phyloP scores from a whole-genome alignment of 306 rosid species.

The Neltuma alba region DNA sequence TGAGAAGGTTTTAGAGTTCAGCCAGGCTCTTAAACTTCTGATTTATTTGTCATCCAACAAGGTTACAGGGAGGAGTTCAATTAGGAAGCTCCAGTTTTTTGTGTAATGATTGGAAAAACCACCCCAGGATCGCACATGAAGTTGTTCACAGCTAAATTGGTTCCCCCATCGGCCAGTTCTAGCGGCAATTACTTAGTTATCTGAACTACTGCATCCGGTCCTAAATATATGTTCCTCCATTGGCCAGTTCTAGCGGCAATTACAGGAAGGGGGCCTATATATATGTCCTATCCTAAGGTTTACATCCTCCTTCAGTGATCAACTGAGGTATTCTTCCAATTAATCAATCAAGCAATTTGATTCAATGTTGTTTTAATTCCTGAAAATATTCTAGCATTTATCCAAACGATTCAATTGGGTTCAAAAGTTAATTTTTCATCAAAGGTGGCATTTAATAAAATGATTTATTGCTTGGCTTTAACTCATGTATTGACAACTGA shows the following conservation, averaged over 20 bases:
- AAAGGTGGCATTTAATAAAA: neutral
- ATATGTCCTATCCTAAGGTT: neutral
- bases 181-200: neutral
- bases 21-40: conserved; percentile 15
- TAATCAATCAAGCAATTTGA: neutral
- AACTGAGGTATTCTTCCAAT: neutral
- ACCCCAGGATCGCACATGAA: neutral
- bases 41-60: conserved; percentile 11
- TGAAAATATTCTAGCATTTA: neutral
- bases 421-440: neutral
- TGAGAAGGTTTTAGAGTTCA: conserved; percentile 27
- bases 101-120: conserved; percentile 15
- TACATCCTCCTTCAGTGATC: neutral
- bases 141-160: conserved; percentile 12
- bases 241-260: no score
- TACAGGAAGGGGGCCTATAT: neutral
- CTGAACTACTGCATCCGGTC: no score
- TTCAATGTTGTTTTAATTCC: neutral
- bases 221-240: no score
- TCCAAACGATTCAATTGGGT: neutral
- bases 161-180: neutral
- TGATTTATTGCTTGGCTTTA: neutral
- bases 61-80: neutral
- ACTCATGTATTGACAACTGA: neutral
- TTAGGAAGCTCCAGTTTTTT: conserved; percentile 9